These are phyloP conservation scores for Chloris gayana DNA, from an alignment of 176 grass and related monocot species.

Conservation along the genomic window DNA sequence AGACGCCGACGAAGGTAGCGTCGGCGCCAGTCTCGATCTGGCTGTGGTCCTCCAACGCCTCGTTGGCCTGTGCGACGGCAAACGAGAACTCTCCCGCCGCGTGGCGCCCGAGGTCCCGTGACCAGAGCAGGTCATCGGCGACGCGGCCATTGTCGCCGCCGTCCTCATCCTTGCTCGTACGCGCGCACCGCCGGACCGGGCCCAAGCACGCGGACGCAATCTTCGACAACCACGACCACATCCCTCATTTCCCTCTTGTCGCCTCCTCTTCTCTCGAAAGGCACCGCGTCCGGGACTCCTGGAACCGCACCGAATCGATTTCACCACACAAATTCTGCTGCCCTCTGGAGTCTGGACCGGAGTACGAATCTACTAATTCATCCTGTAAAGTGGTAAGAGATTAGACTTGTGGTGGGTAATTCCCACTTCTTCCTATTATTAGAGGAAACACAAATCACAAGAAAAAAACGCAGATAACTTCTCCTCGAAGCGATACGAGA, in stretches of 20 bases:
- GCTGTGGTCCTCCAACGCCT: slow-evolving; percentile 76
- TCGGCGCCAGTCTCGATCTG: slow-evolving; percentile 67
- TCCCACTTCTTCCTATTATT: not conserved
- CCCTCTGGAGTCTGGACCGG: too few relatives aligned
- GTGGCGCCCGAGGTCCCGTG: slow-evolving; percentile 72
- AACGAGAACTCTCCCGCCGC: slow-evolving; percentile 73
- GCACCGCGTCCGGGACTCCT: slow-evolving; percentile 10
- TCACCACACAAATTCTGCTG: not conserved
- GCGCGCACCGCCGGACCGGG: slow-evolving; percentile 61
- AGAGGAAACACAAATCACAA: not conserved
- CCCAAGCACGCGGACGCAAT: slow-evolving; percentile 68
- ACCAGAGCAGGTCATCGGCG: slow-evolving; percentile 71
- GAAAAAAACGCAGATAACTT: not conserved
- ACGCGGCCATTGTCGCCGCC: slow-evolving; percentile 34
- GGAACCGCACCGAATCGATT: not conserved
- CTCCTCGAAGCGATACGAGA: not conserved
- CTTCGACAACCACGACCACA: slow-evolving; percentile 66
- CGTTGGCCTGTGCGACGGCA: slow-evolving; percentile 81
- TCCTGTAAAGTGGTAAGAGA: not conserved
- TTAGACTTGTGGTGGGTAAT: not conserved
- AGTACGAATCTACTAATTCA: not conserved
- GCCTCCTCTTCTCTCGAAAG: slow-evolving; percentile 9
- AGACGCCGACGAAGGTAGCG: slow-evolving; percentile 74
- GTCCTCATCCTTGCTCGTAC: slow-evolving; percentile 80
- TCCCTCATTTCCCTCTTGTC: slow-evolving; percentile 76